phyloP scores from a whole-genome alignment of 2,329 filamentous ascomycete genomes.

The Pseudocercospora musae region DNA sequence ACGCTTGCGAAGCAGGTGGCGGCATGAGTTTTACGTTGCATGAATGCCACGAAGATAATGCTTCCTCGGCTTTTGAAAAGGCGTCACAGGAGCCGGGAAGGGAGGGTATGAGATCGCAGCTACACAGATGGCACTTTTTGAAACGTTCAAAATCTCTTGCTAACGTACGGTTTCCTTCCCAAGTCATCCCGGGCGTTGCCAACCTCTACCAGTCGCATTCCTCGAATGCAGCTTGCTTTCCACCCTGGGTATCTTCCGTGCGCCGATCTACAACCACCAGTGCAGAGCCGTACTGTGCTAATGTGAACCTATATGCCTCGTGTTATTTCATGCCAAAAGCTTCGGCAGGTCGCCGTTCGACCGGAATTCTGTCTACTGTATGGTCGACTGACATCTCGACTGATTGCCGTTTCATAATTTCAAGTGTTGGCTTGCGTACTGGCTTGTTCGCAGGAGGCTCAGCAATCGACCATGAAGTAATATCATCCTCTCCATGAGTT shows the following conservation, averaged over 20 bases:
- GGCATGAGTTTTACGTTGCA: conserved; percentile 5
- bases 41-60: conserved; percentile 6
- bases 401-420: conserved; percentile 23
- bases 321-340: background rate
- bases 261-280: background rate
- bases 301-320: background rate
- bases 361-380: background rate
- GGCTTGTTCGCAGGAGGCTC: background rate
- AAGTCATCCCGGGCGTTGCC: background rate
- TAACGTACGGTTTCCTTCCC: background rate
- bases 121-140: background rate
- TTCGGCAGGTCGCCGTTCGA: background rate
- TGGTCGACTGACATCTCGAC: conserved; percentile 9
- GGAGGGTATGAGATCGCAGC: conserved; percentile 4
- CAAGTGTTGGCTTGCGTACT: conserved; percentile 8
- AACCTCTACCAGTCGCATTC: background rate
- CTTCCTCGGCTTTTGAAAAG: background rate
- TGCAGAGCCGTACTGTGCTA: background rate
- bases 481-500: background rate
- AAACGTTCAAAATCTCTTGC: background rate
- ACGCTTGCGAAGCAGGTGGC: background rate
- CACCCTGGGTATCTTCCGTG: background rate
- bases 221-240: background rate
- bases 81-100: background rate
- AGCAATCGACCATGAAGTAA: background rate